phyloP scores from a whole-genome alignment of 108 stramenopile species.

The Nitzschia sp. region DNA sequence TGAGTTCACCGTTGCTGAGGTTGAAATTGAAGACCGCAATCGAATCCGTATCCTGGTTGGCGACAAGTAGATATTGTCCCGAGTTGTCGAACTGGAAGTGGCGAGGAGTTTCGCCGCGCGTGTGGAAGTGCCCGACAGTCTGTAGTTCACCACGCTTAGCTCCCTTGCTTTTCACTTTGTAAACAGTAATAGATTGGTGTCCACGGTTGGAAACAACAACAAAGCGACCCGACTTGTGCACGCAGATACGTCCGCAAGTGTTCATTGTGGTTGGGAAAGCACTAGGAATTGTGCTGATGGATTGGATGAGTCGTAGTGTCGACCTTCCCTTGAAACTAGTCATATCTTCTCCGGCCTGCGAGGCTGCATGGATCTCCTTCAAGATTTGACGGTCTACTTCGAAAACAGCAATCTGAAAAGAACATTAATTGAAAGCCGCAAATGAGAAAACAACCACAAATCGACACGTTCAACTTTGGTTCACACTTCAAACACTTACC shows the following conservation, averaged over 20 bases:
- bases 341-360: slow-evolving; percentile 65
- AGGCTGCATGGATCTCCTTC: slow-evolving; percentile 63
- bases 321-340: slow-evolving; percentile 64
- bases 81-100: slow-evolving; percentile 93
- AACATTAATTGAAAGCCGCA: slow-evolving; percentile 1
- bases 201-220: slow-evolving; percentile 95
- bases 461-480: not conserved
- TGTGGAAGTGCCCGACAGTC: slow-evolving; percentile 90
- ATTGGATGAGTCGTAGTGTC: slow-evolving; percentile 83
- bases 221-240: slow-evolving; percentile 86
- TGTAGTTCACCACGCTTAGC: slow-evolving; percentile 71
- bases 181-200: slow-evolving; percentile 91
- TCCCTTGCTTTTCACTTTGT: slow-evolving; percentile 66
- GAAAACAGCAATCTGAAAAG: slow-evolving; percentile 82
- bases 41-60: slow-evolving; percentile 93
- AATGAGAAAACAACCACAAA: not conserved
- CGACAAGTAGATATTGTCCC: slow-evolving; percentile 89
- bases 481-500: slow-evolving; percentile 31
- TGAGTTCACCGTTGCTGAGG: slow-evolving; percentile 79
- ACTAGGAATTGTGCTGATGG: slow-evolving; percentile 85
- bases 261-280: slow-evolving; percentile 91
- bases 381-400: slow-evolving; percentile 71
- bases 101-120: slow-evolving; percentile 90
- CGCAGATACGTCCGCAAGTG: slow-evolving; percentile 91
- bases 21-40: slow-evolving; percentile 91